These are phyloP conservation scores for Suillus subalutaceus DNA, from an alignment of 768 basidiomycete species.

Conservation along the genomic window DNA sequence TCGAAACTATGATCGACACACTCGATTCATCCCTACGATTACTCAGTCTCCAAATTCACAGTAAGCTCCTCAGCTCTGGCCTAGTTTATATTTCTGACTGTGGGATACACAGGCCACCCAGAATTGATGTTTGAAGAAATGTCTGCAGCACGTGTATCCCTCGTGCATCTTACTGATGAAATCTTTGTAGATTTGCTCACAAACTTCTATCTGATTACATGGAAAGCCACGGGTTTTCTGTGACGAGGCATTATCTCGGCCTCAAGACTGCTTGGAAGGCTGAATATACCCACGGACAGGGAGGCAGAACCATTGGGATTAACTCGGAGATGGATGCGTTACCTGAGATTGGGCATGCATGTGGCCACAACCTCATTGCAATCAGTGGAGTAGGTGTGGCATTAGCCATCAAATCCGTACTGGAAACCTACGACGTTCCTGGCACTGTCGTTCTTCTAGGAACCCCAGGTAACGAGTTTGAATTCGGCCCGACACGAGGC, in stretches of 20 bases:
- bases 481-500: conserved; percentile 1
- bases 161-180: conserved; percentile 12
- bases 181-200: conserved; percentile 63
- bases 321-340: conserved; percentile 79
- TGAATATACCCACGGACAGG: conserved; percentile 59
- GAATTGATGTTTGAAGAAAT: conserved; percentile 68
- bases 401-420: conserved; percentile 69
- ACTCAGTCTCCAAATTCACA: conserved; percentile 73
- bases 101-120: conserved; percentile 52
- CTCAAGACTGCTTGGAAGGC: conserved; percentile 81
- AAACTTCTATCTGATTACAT: conserved; percentile 70
- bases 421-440: conserved; percentile 60
- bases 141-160: conserved; percentile 38
- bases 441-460: conserved; percentile 77
- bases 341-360: conserved; percentile 62
- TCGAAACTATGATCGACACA: conserved; percentile 56
- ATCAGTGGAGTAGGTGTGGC: conserved; percentile 76
- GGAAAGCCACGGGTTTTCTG: conserved; percentile 65
- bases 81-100: conserved; percentile 16
- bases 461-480: conserved; percentile 59
- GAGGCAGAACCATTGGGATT: conserved; percentile 70
- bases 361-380: conserved; percentile 86
- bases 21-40: conserved; percentile 56
- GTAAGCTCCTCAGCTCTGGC: conserved; percentile 39
- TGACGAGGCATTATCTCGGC: conserved; percentile 70